phyloP scores from a whole-genome alignment of 495 filamentous ascomycete species.

The Cudoniella acicularis region DNA sequence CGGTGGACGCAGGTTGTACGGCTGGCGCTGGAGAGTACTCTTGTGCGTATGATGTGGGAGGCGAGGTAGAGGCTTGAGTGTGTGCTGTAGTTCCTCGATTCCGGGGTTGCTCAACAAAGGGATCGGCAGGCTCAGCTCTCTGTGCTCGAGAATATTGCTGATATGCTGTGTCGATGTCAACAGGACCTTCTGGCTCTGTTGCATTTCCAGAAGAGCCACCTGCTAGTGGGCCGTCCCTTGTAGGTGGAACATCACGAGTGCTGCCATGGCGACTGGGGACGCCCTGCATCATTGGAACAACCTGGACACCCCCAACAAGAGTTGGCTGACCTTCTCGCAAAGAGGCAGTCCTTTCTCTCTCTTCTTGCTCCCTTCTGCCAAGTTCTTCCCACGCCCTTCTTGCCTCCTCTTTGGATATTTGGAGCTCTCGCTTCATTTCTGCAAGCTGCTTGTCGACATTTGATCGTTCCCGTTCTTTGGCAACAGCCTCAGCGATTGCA shows the following conservation, averaged over 20 bases:
- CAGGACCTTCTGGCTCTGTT: conserved; percentile 15
- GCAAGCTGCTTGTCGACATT: conserved; percentile 70
- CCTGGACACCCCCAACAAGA: conserved; percentile 87
- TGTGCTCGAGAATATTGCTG: conserved; percentile 23
- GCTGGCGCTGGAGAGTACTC: conserved; percentile 37
- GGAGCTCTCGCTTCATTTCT: conserved; percentile 86
- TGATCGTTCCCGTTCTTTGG: conserved; percentile 54
- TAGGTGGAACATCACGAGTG: conserved; percentile 36
- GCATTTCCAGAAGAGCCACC: conserved; percentile 22
- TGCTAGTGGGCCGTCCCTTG: conserved; percentile 43
- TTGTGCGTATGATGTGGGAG: conserved; percentile 9
- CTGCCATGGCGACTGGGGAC: conserved; percentile 61
- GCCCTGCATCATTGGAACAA: conserved; percentile 89
- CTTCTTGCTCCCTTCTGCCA: conserved; percentile 88
- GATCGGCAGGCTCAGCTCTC: conserved; percentile 20
- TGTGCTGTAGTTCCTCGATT: conserved; percentile 2
- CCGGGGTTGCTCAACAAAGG: conserved; percentile 18
- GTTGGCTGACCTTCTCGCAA: conserved; percentile 86
- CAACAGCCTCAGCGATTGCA: conserved; percentile 56
- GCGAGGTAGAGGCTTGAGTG: neutral
- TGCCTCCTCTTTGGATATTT: conserved; percentile 95
- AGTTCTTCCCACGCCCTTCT: conserved; percentile 96
- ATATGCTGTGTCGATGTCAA: conserved; percentile 26
- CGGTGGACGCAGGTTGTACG: conserved; percentile 32
- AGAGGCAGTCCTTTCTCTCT: conserved; percentile 82